Evolutionary conservation across 2,329 filamentous ascomycete species (phyloP), one percentile per base, ranked within the genome.

Genomic region (Neonectria faginata): DNA sequence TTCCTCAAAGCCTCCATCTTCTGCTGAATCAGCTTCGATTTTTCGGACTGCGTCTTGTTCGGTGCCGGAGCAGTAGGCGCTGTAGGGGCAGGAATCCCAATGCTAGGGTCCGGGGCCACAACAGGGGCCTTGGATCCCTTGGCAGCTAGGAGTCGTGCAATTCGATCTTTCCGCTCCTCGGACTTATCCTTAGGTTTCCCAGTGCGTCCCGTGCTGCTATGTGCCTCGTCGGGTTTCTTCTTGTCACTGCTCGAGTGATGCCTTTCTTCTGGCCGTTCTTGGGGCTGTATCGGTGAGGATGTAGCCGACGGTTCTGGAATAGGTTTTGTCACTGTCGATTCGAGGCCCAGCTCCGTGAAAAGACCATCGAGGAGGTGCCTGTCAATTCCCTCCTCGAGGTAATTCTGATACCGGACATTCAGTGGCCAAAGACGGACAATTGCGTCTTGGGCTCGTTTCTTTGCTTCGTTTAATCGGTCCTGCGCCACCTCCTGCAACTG

Each of bases 1-100:
- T 88, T 89, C 70, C 89, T 88, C 22, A 96, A 80, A 22, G 91
- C 91, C 64, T 93, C 92, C 74, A 97, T 90, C 70, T 93, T 93
- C 74, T 93, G 88, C 68, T 92, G 89, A 51, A 94, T 84, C 33
- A 94, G 80, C 63, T 85, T 86, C 62, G 92, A 92, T 65, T 92
- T 97, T 68, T 93, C 86, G 18, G 87, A 88, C 74, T 90, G 77
- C 53, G 52, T 66, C 56, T 72, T 77, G 14, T 55, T 65, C 44
- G 68, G 66, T 36, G 63, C 58, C 10, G 60, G 41, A 45, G 42
- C 88, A 33, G 82, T 81, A 81, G 87, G 31, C n/a, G 56, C 16
- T 25, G 18, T 36, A 14, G 60, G 10, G 9, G 44, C 53, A 10
- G 31, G 48, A 33, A 47, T 33, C 4, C 44, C 18, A 16, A 64